Percentiles rank a stretch among this genome's conserved stretches.
These are phyloP conservation scores for Acacia acuminata DNA, from an alignment of 306 rosid genomes.

Conservation along the genomic window DNA sequence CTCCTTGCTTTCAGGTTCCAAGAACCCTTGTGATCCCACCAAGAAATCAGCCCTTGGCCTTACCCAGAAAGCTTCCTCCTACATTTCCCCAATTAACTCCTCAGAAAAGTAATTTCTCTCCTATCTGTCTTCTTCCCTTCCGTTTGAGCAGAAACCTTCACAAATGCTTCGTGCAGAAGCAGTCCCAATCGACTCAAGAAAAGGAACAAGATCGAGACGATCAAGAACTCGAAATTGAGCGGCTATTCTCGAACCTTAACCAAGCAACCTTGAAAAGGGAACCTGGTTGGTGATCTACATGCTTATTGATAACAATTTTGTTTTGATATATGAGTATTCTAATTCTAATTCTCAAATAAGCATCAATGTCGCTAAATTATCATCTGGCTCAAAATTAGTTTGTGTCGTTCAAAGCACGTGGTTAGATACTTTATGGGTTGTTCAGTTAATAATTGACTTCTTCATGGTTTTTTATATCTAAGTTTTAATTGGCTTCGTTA, in stretches of 20 bases:
- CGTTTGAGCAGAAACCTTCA: conserved; percentile 25
- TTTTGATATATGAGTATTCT: neutral
- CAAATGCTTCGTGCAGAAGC: conserved; percentile 46
- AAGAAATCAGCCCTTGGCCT: conserved; percentile 26
- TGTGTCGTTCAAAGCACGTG: neutral
- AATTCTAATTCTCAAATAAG: neutral
- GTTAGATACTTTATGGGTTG: neutral
- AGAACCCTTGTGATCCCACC: conserved; percentile 14
- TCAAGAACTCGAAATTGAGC: conserved; percentile 42
- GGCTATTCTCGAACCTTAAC: conserved; percentile 74
- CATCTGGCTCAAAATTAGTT: neutral
- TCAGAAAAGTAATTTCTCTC: conserved; percentile 13
- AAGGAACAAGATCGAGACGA: conserved; percentile 23
- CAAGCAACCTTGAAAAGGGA: conserved; percentile 74
- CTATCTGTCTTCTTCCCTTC: conserved; percentile 23
- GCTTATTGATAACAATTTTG: neutral
- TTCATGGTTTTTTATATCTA: neutral
- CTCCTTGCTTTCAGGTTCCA: conserved; percentile 25
- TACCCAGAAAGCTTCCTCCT: conserved; percentile 19
- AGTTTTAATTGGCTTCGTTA: neutral
- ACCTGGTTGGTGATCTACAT: conserved; percentile 51
- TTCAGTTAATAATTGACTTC: neutral
- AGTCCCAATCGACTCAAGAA: conserved; percentile 35
- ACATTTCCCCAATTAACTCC: conserved; percentile 25
- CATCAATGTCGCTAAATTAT: neutral